Percentiles rank a stretch among this genome's conserved stretches.
Evolutionary conservation across 2,329 filamentous ascomycete species (phyloP).

Genomic region (Fusarium staphyleae): DNA sequence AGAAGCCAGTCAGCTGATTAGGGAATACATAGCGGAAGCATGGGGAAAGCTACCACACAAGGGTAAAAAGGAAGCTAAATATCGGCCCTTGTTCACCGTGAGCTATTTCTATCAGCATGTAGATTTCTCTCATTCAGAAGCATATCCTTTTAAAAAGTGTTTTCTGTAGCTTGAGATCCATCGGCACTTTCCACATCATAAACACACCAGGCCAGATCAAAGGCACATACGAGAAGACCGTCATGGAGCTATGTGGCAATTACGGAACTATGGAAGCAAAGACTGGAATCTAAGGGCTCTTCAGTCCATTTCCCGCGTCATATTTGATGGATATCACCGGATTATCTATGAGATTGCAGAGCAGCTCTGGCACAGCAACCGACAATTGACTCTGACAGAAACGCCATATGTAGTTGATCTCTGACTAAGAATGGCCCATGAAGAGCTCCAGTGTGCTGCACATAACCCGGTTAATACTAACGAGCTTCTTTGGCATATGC

Average conservation of each 20-base stretch:
- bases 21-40: conserved; percentile 5
- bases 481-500: conserved; percentile 1
- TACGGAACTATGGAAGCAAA: background rate
- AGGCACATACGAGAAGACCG: background rate
- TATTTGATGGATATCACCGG: conserved; percentile 9
- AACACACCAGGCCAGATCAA: background rate
- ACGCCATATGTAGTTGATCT: background rate
- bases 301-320: conserved; percentile 3
- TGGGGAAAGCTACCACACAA: conserved; percentile 8
- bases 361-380: background rate
- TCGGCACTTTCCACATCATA: conserved; percentile 6
- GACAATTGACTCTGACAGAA: background rate
- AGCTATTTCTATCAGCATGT: background rate
- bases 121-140: background rate
- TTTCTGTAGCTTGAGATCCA: conserved; percentile 6
- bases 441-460: conserved; percentile 6
- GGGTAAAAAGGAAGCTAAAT: background rate
- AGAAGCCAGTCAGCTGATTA: conserved; percentile 2
- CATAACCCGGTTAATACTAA: conserved; percentile 6
- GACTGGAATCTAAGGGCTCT: conserved; percentile 6
- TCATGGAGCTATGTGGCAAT: background rate
- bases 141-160: conserved; percentile 1
- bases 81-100: background rate
- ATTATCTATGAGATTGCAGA: conserved; percentile 9
- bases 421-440: background rate